Evolutionary conservation across 352 stramenopile genomes (phyloP).

Genomic region (Phytophthora fragariaefolia): DNA sequence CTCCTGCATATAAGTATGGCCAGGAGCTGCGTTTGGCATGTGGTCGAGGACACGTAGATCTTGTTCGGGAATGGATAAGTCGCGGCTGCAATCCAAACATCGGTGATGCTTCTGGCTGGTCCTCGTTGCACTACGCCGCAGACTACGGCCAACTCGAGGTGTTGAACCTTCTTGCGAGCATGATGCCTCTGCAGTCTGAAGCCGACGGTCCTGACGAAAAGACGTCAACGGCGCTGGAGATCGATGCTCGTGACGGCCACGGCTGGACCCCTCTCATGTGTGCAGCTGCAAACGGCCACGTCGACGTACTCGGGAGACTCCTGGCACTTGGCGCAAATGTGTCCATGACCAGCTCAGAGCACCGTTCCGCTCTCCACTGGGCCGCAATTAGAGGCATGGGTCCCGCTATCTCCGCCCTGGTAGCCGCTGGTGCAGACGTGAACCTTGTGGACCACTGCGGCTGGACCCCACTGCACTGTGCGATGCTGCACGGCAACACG

Average conservation of each 20-base stretch:
- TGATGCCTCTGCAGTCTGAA: slow-evolving; percentile 12
- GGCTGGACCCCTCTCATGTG: slow-evolving; percentile 68
- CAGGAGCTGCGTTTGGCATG: slow-evolving; percentile 67
- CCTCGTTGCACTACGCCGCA: slow-evolving; percentile 65
- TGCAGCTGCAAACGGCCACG: slow-evolving; percentile 63
- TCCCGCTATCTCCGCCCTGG: slow-evolving; percentile 30
- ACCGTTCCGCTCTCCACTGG: slow-evolving; percentile 74
- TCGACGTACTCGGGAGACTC: slow-evolving; percentile 45
- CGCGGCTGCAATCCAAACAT: slow-evolving; percentile 71
- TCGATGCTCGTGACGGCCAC: slow-evolving; percentile 56
- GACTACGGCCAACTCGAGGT: slow-evolving; percentile 62
- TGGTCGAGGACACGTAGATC: slow-evolving; percentile 57
- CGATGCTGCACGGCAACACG: slow-evolving; percentile 53
- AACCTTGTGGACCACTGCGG: slow-evolving; percentile 49
- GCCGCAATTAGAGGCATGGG: slow-evolving; percentile 61
- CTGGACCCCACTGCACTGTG: slow-evolving; percentile 73
- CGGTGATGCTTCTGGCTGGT: slow-evolving; percentile 71
- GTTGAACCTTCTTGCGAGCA: slow-evolving; percentile 48
- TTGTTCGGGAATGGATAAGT: slow-evolving; percentile 51
- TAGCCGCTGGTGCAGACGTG: slow-evolving; percentile 42
- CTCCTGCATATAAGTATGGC: slow-evolving; percentile 75
- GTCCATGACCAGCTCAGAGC: slow-evolving; percentile 43
- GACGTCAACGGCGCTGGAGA: slow-evolving; percentile 25
- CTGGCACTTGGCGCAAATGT: slow-evolving; percentile 50
- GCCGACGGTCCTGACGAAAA: background rate